phyloP scores from a whole-genome alignment of 2,329 filamentous ascomycete species.

The Fusarium verticillioides region DNA sequence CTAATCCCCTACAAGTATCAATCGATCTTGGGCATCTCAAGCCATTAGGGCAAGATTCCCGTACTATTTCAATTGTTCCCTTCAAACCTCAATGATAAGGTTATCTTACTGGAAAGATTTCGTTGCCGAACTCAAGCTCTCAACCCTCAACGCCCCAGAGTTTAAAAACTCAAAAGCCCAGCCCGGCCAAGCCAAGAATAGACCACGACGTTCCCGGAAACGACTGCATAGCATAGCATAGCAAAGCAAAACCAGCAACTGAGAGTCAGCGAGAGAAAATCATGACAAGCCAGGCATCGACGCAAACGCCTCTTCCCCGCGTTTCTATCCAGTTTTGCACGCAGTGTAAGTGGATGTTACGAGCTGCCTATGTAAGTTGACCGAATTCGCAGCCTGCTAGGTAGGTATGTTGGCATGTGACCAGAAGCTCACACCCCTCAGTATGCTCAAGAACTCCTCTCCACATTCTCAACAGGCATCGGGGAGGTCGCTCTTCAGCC shows the following conservation, averaged over 20 bases:
- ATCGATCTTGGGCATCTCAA: background rate
- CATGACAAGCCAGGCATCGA: constrained; percentile 27
- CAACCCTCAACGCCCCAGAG: constrained; percentile 4
- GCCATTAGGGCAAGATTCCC: background rate
- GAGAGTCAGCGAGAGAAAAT: background rate
- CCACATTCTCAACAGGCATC: constrained; percentile 85
- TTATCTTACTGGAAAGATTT: background rate
- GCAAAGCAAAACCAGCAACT: background rate
- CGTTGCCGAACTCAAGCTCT: constrained; percentile 2
- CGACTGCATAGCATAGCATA: background rate
- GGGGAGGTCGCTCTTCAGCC: constrained; percentile 91
- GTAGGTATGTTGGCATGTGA: background rate
- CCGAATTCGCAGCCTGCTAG: background rate
- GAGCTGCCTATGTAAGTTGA: constrained; percentile 80
- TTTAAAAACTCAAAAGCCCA: constrained; percentile 19
- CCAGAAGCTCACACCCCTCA: constrained; percentile 49
- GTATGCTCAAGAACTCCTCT: constrained; percentile 95
- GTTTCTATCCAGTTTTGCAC: constrained; percentile 93
- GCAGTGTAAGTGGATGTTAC: constrained; percentile 91
- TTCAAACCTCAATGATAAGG: background rate
- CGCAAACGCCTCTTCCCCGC: constrained; percentile 62
- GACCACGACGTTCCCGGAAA: constrained; percentile 28
- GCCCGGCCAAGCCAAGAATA: constrained; percentile 5
- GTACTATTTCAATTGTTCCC: background rate
- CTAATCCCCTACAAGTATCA: background rate